A percentile compares a stretch with the other conserved stretches of the same genome.
These are phyloP conservation scores for Venturia effusa DNA, from an alignment of 2,329 filamentous ascomycete species.

Conservation along the genomic window DNA sequence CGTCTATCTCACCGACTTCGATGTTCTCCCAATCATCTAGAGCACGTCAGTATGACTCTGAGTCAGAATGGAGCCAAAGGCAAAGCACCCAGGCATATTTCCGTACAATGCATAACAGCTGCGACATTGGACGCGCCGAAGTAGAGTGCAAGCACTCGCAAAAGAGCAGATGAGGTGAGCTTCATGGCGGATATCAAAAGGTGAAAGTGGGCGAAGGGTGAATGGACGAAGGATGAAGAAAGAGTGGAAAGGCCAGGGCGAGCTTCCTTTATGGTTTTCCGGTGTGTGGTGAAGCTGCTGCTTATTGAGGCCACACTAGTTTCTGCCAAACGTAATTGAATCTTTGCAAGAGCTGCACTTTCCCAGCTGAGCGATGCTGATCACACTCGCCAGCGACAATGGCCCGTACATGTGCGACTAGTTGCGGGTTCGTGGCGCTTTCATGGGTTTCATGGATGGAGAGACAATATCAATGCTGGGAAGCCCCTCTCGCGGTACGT, in stretches of 20 bases:
- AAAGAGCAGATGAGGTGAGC: not conserved
- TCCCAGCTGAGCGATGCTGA: not conserved
- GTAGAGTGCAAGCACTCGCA: conserved; percentile 1
- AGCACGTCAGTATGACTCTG: not conserved
- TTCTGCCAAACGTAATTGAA: not conserved
- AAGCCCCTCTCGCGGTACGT: too few relatives aligned
- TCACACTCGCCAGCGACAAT: not conserved
- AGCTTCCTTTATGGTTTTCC: not conserved
- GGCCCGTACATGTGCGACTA: not conserved
- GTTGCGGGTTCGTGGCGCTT: not conserved
- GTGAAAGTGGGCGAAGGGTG: not conserved
- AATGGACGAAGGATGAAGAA: not conserved
- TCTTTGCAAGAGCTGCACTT: not conserved
- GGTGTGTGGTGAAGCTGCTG: not conserved
- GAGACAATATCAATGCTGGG: too few relatives aligned
- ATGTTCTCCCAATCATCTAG: not conserved
- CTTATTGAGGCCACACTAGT: not conserved
- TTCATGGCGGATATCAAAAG: not conserved
- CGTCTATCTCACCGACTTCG: not conserved
- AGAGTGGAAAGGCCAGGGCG: not conserved
- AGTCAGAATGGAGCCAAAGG: not conserved
- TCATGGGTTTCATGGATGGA: too few relatives aligned
- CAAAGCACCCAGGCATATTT: not conserved
- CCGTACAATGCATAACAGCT: not conserved
- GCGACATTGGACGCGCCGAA: conserved; percentile 1